Percentiles rank a stretch among this genome's conserved stretches.
Conservation (phyloP, 352 stramenopile species). For the Detonula confervacea region DNA sequence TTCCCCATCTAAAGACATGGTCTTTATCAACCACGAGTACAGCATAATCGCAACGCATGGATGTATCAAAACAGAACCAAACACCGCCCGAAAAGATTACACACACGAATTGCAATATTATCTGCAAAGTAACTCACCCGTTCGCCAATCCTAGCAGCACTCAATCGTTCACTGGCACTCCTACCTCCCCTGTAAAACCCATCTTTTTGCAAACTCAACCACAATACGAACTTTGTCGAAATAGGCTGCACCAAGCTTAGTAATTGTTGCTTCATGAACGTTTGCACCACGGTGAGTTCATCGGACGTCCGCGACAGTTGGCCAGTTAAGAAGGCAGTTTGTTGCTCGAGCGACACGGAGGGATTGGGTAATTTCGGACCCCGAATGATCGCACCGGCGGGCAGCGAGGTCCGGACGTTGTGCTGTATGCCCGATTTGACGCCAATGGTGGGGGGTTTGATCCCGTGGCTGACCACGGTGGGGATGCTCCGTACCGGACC, state of each 20-base stretch:
- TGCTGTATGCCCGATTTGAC: slow-evolving; percentile 8
- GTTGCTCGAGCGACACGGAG: not conserved
- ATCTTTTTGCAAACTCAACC: slow-evolving; percentile 84
- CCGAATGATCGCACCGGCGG: too few relatives aligned
- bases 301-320: slow-evolving; percentile 36
- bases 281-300: slow-evolving; percentile 63
- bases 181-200: slow-evolving; percentile 76
- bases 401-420: too few relatives aligned
- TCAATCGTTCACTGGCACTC: slow-evolving; percentile 78
- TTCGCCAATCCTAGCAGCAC: slow-evolving; percentile 84
- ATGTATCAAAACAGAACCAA: too few relatives aligned
- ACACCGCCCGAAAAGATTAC: too few relatives aligned
- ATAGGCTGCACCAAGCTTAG: slow-evolving; percentile 75
- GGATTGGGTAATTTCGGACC: too few relatives aligned
- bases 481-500: too few relatives aligned
- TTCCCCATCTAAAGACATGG: too few relatives aligned
- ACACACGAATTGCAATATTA: slow-evolving; percentile 1
- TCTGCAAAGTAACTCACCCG: slow-evolving; percentile 63
- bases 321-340: not conserved
- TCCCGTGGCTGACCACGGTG: too few relatives aligned
- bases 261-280: slow-evolving; percentile 79
- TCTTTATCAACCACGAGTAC: too few relatives aligned
- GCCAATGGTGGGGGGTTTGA: not conserved
- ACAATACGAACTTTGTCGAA: slow-evolving; percentile 81
- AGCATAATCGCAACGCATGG: too few relatives aligned